Evolutionary conservation across 495 filamentous ascomycete genomes (phyloP).

Genomic region (Tetracladium setigerum): DNA sequence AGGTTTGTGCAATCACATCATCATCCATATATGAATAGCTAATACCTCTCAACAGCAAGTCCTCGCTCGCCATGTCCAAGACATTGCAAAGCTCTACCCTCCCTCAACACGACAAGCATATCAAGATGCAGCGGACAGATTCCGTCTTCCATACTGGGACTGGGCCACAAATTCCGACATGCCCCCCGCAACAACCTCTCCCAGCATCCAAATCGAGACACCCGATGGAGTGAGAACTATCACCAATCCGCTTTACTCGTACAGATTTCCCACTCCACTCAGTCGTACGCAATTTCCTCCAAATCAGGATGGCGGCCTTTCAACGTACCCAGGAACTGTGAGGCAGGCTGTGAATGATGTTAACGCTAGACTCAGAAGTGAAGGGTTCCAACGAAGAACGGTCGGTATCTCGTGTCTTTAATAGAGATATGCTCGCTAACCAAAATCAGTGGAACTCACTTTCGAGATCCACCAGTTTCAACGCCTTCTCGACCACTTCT

Average conservation of each 20-base stretch:
- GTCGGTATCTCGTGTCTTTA: background rate
- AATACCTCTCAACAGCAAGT: constrained; percentile 18
- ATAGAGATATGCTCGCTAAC: background rate
- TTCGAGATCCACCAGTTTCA: constrained; percentile 6
- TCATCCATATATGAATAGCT: background rate
- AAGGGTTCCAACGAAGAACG: background rate
- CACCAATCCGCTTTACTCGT: constrained; percentile 31
- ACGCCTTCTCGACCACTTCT: constrained; percentile 9
- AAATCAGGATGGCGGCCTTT: background rate
- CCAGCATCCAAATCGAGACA: constrained; percentile 32
- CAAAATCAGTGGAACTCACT: constrained; percentile 6
- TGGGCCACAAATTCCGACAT: constrained; percentile 39
- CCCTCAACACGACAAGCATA: constrained; percentile 18
- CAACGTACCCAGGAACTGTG: background rate
- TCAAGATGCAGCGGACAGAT: constrained; percentile 35
- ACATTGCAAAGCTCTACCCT: constrained; percentile 46
- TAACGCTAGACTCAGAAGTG: background rate
- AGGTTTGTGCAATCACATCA: constrained; percentile 22
- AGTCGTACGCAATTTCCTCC: constrained; percentile 9
- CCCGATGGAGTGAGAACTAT: constrained; percentile 25
- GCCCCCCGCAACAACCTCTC: constrained; percentile 25
- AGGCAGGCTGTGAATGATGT: background rate
- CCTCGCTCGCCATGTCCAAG: constrained; percentile 26
- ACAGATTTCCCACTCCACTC: constrained; percentile 20
- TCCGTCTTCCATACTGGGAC: constrained; percentile 51